Percentiles rank a stretch among this genome's conserved stretches.
Conservation (phyloP, 2,329 filamentous ascomycete genomes). For the Phialocephala sp. region DNA sequence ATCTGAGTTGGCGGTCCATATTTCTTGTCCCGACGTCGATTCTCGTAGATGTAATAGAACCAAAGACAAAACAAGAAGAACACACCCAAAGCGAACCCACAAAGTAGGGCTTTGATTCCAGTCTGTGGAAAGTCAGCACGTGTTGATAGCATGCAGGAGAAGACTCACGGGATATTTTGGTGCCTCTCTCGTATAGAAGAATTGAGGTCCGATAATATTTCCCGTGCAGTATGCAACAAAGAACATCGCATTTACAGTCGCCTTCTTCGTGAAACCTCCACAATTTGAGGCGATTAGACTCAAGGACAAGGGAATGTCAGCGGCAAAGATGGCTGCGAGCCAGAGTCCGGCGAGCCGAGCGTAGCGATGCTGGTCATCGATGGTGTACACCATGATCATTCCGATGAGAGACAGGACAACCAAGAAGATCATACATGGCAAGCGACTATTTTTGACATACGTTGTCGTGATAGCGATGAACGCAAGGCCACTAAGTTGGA, state of each 20-base stretch:
- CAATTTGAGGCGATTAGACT: constrained; percentile 53
- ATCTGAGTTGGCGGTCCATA: not conserved
- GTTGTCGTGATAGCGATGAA: constrained; percentile 48
- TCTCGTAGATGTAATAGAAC: constrained; percentile 10
- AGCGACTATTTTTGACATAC: constrained; percentile 53
- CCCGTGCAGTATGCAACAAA: constrained; percentile 33
- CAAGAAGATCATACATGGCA: not conserved
- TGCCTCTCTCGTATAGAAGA: constrained; percentile 29
- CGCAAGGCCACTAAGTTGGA: constrained; percentile 3
- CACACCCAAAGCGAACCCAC: not conserved
- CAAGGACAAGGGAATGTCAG: constrained; percentile 34
- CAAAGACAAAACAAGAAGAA: constrained; percentile 9
- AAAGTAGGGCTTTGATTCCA: constrained; percentile 6
- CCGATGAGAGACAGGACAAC: not conserved
- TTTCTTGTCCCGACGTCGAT: constrained; percentile 2
- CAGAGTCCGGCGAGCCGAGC: constrained; percentile 53
- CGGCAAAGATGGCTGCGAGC: constrained; percentile 69
- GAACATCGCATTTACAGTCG: constrained; percentile 38
- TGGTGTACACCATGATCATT: constrained; percentile 2
- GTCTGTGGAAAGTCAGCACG: not conserved
- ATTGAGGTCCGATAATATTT: constrained; percentile 37
- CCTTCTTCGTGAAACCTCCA: constrained; percentile 41
- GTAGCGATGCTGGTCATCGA: not conserved
- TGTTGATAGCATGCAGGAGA: not conserved
- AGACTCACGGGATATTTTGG: constrained; percentile 10